Base-by-base conservation (phyloP, 495 filamentous ascomycete species). In the Aspergillus sclerotioniger region DNA sequence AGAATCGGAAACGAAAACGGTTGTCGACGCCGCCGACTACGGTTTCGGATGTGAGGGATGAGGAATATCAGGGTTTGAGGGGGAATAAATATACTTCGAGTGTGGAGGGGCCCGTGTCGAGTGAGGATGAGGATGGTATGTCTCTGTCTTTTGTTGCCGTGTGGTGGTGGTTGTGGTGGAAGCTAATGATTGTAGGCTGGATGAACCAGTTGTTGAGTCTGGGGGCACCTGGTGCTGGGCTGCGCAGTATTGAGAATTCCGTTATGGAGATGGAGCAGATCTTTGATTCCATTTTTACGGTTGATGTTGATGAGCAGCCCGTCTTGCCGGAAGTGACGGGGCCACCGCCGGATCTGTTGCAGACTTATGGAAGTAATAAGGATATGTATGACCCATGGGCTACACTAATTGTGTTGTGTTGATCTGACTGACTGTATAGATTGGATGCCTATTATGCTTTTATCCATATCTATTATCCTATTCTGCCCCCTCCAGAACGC, bases 401-500 rank as follows among this genome's bases (percentile, higher is more conserved):
- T 2, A 12, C 37, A 9, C 37, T 13, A 15, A 33, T n/a, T 9
- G 33, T 16, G 3, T 21, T 10, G 20, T 8, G 8, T 19, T 8
- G 32, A 19, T 15, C 29, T 21, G 10, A 10, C 29, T 29, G 13
- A 21, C 8, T 35, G 37, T 32, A 21, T 51, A 81, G 79, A 59
- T 55, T 80, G 48, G 71, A 76, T 51, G 79, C 76, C 2, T 81
- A 80, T 61, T 81, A 80, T 58, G 70, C 76, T 19, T 80, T 72
- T 64, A 77, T 81, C 35, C 76, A 81, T 54, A 70, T 72, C 9
- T 80, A 74, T 56, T 78, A 77, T 52, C 77, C 79, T 8, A 74
- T 80, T 21, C 47, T 82, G 29, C 79, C 79, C 9, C 71, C 79
- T 0, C 73, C 76, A 4, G 70, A 71, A 29, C 54, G 57, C 17